Evolutionary conservation across 495 filamentous ascomycete species (phyloP), one percentile per base, ranked within the genome.

Genomic region (Penicillium subrubescens): DNA sequence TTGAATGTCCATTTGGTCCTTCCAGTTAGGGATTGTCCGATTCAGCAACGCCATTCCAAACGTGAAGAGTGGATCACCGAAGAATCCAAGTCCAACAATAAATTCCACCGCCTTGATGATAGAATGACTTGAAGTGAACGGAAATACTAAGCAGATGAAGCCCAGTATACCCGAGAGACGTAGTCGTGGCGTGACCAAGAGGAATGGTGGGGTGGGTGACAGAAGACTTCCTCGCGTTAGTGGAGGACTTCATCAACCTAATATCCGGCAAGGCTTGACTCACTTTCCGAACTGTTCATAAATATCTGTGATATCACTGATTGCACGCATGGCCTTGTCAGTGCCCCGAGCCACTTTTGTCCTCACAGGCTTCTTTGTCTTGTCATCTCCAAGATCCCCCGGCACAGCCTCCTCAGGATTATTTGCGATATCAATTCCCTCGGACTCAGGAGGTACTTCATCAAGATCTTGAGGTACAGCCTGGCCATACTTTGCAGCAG

Each of bases 211-310:
- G 3, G 90, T 94, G 0, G 93, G 91, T 12, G 89, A 90, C 2
- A 96, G 77, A 1, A 91, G 89, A 72, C 88, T 29, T 33, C 17
- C 25, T 39, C 0, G 10, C 57, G 37, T 75, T 48, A 72, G 31
- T 2, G 1, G n/a, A 61, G 31, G 41, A 7, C 50, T 56, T 37
- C 29, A 35, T 31, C 1, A 12, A 14, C 7, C n/a, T 25, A 1
- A 8, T 15, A 3, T 19, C 8, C 1, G 14, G 5, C 8, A 4
- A 21, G 1, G 27, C 50, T 35, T 5, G 1, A 80, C 86, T 59
- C 77, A 90, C 86, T 96, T 97, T 31, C 81, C 88, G 71, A 96
- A 86, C 46, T 89, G 78, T 71, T 96, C 93, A 84, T 90, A 97
- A 0, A 82, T 85, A 73, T 96, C 93, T 1, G 89, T 82, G 17